These are phyloP conservation scores for Taphrina deformans DNA, from an alignment of 1,139 yeast genomes.

Conservation along the genomic window DNA sequence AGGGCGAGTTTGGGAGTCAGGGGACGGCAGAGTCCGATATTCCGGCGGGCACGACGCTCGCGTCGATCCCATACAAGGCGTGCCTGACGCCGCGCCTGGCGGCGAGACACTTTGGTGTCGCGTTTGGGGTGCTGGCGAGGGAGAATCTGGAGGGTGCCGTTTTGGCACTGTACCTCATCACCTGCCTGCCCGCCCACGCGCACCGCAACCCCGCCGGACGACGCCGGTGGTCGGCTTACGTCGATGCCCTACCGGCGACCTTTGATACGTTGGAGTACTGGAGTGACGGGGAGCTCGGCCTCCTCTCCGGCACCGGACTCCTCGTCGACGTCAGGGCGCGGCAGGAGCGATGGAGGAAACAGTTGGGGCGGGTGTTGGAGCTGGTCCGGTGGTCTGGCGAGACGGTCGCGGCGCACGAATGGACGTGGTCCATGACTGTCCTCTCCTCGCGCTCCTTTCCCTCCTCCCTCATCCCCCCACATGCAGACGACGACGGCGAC, in stretches of 20 bases:
- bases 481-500: neutral
- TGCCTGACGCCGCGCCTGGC: slow-evolving; percentile 14
- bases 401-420: slow-evolving; percentile 46
- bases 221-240: slow-evolving; percentile 51
- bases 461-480: slow-evolving; percentile 48
- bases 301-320: slow-evolving; percentile 64
- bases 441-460: slow-evolving; percentile 81
- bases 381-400: slow-evolving; percentile 25
- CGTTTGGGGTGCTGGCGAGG: neutral
- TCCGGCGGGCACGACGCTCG: neutral
- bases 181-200: neutral
- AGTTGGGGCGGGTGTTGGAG: slow-evolving; percentile 26
- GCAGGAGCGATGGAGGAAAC: slow-evolving; percentile 42
- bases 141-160: neutral
- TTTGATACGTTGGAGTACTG: slow-evolving; percentile 66
- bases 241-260: slow-evolving; percentile 59
- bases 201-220: neutral
- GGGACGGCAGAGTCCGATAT: neutral
- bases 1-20: neutral
- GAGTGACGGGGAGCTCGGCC: slow-evolving; percentile 54
- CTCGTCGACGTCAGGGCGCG: slow-evolving; percentile 42
- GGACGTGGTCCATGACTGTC: slow-evolving; percentile 71
- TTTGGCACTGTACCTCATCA: slow-evolving; percentile 18
- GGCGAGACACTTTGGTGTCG: neutral
- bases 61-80: neutral